Conservation (phyloP, 1,284 basidiomycete genomes). For the Microbotryomycetes sp. region DNA sequence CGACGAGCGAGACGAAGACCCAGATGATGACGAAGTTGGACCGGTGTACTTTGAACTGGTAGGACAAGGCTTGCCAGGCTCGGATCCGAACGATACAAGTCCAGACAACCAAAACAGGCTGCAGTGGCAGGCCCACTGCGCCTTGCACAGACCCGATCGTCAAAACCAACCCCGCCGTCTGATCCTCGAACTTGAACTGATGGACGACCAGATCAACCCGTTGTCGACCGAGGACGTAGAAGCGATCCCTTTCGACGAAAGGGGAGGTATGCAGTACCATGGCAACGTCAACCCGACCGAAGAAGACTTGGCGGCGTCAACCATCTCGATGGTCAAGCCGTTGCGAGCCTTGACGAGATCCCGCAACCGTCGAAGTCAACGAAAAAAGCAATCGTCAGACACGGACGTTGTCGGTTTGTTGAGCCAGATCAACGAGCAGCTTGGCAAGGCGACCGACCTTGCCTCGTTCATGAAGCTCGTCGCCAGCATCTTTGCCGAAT, state of each 20-base stretch:
- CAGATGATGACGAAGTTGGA: slow-evolving; percentile 34
- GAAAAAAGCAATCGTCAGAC: slow-evolving; percentile 10
- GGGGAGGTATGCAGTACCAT: slow-evolving; percentile 3
- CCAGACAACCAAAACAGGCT: slow-evolving; percentile 42
- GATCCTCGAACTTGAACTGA: slow-evolving; percentile 74
- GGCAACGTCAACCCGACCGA: slow-evolving; percentile 27
- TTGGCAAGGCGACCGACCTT: slow-evolving; percentile 61
- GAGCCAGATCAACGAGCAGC: slow-evolving; percentile 77
- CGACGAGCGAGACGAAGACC: slow-evolving; percentile 28
- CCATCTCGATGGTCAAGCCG: slow-evolving; percentile 63
- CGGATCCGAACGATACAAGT: slow-evolving; percentile 6
- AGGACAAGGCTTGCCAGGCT: slow-evolving; percentile 31
- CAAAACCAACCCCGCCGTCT: slow-evolving; percentile 45
- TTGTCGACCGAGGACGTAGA: slow-evolving; percentile 39
- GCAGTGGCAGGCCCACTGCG: slow-evolving; percentile 66
- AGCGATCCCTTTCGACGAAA: slow-evolving; percentile 4
- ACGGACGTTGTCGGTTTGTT: slow-evolving; percentile 75
- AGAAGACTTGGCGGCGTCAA: slow-evolving; percentile 61
- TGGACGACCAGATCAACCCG: slow-evolving; percentile 63
- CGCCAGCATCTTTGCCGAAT: slow-evolving; percentile 71
- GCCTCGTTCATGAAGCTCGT: slow-evolving; percentile 67
- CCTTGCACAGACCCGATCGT: slow-evolving; percentile 55
- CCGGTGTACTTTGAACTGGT: slow-evolving; percentile 34
- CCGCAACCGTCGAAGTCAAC: slow-evolving; percentile 39
- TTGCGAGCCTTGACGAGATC: slow-evolving; percentile 65